These are phyloP conservation scores for Cladophialophora immunda DNA, from an alignment of 2,329 filamentous ascomycete genomes.

Conservation along the genomic window DNA sequence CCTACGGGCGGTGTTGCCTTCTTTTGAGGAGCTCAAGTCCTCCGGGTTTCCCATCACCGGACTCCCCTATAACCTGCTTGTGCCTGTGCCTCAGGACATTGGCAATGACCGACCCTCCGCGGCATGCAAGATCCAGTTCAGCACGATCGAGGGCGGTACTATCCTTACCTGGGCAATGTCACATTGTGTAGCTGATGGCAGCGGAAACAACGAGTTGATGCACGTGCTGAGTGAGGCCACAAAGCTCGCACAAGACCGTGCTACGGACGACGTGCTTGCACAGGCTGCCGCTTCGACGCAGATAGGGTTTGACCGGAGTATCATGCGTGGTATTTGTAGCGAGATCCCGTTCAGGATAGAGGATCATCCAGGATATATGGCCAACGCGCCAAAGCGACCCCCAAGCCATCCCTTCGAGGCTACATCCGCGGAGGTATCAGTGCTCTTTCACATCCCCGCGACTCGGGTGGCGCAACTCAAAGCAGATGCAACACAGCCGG, in stretches of 20 bases:
- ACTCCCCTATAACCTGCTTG: slow-evolving; percentile 14
- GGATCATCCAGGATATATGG: slow-evolving; percentile 20
- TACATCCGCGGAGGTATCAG: neutral
- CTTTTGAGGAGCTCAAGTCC: slow-evolving; percentile 14
- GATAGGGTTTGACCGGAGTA: slow-evolving; percentile 10
- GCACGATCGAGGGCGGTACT: slow-evolving; percentile 15
- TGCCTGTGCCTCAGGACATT: slow-evolving; percentile 22
- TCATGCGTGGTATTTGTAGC: slow-evolving; percentile 7
- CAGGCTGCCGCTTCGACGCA: neutral
- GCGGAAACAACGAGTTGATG: slow-evolving; percentile 17
- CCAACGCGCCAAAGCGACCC: slow-evolving; percentile 1
- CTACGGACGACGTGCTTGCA: neutral
- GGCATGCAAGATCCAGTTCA: slow-evolving; percentile 24
- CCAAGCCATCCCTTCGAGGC: slow-evolving; percentile 19
- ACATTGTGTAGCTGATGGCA: slow-evolving; percentile 19
- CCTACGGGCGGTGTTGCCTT: slow-evolving; percentile 8
- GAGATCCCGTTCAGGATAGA: slow-evolving; percentile 20
- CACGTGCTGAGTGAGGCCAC: slow-evolving; percentile 17
- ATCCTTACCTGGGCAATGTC: slow-evolving; percentile 26
- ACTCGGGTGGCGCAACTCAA: slow-evolving; percentile 19
- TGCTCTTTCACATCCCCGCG: slow-evolving; percentile 9
- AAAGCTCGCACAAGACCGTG: neutral
- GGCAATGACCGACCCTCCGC: slow-evolving; percentile 15
- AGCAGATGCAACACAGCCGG: slow-evolving; percentile 15
- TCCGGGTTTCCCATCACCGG: slow-evolving; percentile 1